These are phyloP conservation scores for Suhomyces coccinellae DNA, from an alignment of 1,139 yeast species.

Conservation along the genomic window DNA sequence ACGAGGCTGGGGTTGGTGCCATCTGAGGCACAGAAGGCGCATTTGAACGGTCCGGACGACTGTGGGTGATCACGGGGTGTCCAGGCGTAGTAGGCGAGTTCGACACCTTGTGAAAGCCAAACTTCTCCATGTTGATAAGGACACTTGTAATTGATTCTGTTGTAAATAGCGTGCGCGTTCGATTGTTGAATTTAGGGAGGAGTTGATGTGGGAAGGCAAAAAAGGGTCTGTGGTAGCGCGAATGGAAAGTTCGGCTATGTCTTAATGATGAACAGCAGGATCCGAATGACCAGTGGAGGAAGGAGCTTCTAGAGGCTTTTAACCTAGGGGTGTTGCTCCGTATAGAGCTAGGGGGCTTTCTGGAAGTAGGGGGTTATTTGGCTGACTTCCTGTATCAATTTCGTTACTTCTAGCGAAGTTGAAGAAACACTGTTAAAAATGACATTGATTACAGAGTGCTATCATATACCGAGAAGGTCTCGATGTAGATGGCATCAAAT, in stretches of 20 bases:
- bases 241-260: background rate
- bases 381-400: too few relatives aligned
- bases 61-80: constrained; percentile 39
- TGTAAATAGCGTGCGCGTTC: background rate
- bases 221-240: background rate
- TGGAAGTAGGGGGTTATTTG: too few relatives aligned
- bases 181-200: background rate
- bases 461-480: too few relatives aligned
- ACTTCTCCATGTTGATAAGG: constrained; percentile 38
- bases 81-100: constrained; percentile 40
- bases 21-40: constrained; percentile 6
- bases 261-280: background rate
- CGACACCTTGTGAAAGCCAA: constrained; percentile 48
- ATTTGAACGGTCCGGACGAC: constrained; percentile 26
- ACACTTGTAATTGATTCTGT: constrained; percentile 1
- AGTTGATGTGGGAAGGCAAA: background rate
- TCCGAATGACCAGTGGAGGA: background rate
- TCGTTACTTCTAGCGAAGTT: too few relatives aligned
- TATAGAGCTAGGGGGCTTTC: too few relatives aligned
- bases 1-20: constrained; percentile 11
- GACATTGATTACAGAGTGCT: too few relatives aligned
- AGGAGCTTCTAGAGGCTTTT: background rate
- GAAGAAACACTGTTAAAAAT: too few relatives aligned
- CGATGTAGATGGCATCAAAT: too few relatives aligned
- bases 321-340: too few relatives aligned